These are phyloP conservation scores for Cercospora janseana DNA, from an alignment of 2,329 filamentous ascomycete species.

Conservation along the genomic window DNA sequence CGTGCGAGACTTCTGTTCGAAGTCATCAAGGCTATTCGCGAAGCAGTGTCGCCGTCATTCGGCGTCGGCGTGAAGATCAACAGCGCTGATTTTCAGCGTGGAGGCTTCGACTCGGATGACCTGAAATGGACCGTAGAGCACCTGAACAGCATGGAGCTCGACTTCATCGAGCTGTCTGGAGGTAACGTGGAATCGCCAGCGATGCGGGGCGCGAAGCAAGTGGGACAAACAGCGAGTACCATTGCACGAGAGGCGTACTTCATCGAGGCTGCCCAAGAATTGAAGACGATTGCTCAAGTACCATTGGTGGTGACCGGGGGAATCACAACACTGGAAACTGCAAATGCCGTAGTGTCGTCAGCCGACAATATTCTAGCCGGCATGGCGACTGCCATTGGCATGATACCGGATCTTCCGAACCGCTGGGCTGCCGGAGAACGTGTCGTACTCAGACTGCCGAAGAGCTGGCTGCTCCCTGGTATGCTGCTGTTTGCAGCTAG, in stretches of 20 bases:
- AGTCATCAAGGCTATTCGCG: conserved; percentile 31
- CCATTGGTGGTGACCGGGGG: conserved; percentile 24
- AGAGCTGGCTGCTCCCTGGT: conserved; percentile 12
- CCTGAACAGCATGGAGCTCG: conserved; percentile 17
- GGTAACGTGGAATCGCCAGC: conserved; percentile 18
- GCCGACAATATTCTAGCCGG: conserved; percentile 16
- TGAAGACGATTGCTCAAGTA: conserved; percentile 14
- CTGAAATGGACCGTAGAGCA: conserved; percentile 15
- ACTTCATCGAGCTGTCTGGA: conserved; percentile 24
- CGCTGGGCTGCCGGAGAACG: conserved; percentile 18
- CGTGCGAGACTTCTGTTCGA: conserved; percentile 39
- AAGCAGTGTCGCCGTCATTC: conserved; percentile 15
- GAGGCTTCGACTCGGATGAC: conserved; percentile 19
- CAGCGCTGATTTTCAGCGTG: conserved; percentile 18
- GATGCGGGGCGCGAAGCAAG: conserved; percentile 11
- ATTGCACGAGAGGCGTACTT: conserved; percentile 22
- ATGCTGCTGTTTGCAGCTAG: not conserved
- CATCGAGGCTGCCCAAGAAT: conserved; percentile 16
- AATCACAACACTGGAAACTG: conserved; percentile 11
- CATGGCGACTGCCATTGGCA: conserved; percentile 16
- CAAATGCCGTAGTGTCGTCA: conserved; percentile 13
- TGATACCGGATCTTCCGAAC: conserved; percentile 20
- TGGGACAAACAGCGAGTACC: conserved; percentile 13
- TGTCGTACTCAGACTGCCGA: not conserved
- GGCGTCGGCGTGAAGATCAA: conserved; percentile 25